These are phyloP conservation scores for Bruguiera gymnorhiza DNA, from an alignment of 345 rosid species.

Conservation along the genomic window DNA sequence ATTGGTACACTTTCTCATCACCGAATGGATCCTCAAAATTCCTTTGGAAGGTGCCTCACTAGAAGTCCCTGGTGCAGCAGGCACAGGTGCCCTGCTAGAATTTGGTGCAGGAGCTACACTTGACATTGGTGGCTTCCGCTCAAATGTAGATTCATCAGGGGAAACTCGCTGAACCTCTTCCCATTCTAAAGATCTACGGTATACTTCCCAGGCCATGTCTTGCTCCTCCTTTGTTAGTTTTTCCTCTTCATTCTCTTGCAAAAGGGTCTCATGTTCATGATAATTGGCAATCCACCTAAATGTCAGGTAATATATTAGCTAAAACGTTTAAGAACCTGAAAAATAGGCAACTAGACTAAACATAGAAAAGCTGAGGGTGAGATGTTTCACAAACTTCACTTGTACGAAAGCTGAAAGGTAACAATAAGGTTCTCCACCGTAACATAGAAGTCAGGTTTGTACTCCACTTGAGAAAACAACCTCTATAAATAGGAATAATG, in stretches of 20 bases:
- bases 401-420: too few species aligned
- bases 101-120: conserved; percentile 29
- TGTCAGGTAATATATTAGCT: conserved; percentile 13
- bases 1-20: conserved; percentile 69
- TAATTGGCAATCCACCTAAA: conserved; percentile 84
- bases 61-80: not conserved
- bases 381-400: not conserved
- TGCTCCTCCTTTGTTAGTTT: conserved; percentile 96
- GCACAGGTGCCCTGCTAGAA: conserved; percentile 10
- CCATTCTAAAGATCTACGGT: conserved; percentile 67
- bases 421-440: too few species aligned
- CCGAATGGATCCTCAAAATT: conserved; percentile 48
- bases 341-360: not conserved
- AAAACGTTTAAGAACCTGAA: not conserved
- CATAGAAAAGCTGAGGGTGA: not conserved
- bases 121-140: conserved; percentile 39
- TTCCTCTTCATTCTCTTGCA: conserved; percentile 99
- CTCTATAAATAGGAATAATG: too few species aligned
- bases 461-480: too few species aligned
- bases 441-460: too few species aligned
- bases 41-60: conserved; percentile 24
- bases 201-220: conserved; percentile 99
- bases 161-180: conserved; percentile 85
- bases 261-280: conserved; percentile 95
- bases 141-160: conserved; percentile 45